A percentile compares a stretch with the other conserved stretches of the same genome.
Conservation (phyloP, 225 moss, liverwort and hornwort genomes). For the Marchantia polymorpha region DNA sequence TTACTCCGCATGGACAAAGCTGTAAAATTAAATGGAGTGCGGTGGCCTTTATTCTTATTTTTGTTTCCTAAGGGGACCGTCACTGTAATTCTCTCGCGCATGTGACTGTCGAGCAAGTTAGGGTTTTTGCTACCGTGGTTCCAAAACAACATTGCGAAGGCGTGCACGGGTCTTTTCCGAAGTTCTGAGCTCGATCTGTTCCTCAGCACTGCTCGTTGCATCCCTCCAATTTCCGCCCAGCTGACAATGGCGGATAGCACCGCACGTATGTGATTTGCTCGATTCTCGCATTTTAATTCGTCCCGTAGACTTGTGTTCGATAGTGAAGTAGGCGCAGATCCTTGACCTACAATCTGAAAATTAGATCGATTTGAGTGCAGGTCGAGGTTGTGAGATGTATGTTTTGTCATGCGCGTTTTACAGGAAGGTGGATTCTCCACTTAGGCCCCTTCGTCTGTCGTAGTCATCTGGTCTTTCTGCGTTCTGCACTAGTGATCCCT, state of each 20-base stretch:
- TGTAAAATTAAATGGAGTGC: too few species aligned
- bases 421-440: too few species aligned
- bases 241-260: slow-evolving; percentile 19
- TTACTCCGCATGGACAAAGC: too few species aligned
- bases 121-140: slow-evolving; percentile 12
- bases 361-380: background rate
- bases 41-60: too few species aligned
- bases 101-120: background rate
- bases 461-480: background rate
- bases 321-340: background rate
- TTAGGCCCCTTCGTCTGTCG: background rate
- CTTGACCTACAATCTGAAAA: background rate
- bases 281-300: background rate
- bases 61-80: too few species aligned
- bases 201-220: background rate
- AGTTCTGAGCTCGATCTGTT: background rate
- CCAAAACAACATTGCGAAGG: background rate
- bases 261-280: slow-evolving; percentile 6
- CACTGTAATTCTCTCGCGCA: too few species aligned
- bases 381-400: too few species aligned
- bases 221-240: slow-evolving; percentile 2
- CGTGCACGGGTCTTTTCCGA: background rate
- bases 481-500: too few species aligned
- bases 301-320: background rate
- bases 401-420: too few species aligned